A percentile compares a stretch with the other conserved stretches of the same genome.
Conservation (phyloP, 1,284 basidiomycete species). For the Inonotus obliquus region DNA sequence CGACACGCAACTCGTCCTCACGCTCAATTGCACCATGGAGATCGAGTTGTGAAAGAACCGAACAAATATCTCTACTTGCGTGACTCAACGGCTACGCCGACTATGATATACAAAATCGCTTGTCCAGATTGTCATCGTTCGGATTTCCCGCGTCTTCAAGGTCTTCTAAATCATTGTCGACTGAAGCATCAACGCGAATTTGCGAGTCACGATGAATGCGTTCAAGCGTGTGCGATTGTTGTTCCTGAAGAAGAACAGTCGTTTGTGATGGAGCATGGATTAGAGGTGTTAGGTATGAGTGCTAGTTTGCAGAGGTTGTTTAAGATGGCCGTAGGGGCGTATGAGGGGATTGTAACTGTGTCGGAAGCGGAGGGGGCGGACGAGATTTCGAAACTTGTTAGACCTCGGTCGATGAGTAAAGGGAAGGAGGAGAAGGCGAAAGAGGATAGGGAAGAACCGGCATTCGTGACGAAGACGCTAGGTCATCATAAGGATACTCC, state of each 20-base stretch:
- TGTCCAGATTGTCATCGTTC: constrained; percentile 60
- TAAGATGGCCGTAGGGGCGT: constrained; percentile 59
- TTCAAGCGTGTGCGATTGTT: constrained; percentile 55
- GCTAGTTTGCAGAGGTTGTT: constrained; percentile 62
- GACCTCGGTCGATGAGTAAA: not conserved
- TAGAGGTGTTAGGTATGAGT: constrained; percentile 53
- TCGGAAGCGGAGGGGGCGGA: constrained; percentile 9
- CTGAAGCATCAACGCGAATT: constrained; percentile 62
- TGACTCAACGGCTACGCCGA: constrained; percentile 30
- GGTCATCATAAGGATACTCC: constrained; percentile 68
- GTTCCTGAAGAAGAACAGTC: constrained; percentile 37
- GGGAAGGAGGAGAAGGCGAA: not conserved
- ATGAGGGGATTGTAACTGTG: constrained; percentile 17
- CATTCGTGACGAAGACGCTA: constrained; percentile 53
- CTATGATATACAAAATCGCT: constrained; percentile 42
- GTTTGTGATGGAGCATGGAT: constrained; percentile 45
- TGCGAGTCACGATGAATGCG: constrained; percentile 72
- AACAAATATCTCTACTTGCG: constrained; percentile 37
- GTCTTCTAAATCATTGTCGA: constrained; percentile 70
- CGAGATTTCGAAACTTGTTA: not conserved
- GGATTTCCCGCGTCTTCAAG: constrained; percentile 69
- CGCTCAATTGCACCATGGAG: constrained; percentile 25
- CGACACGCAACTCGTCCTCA: constrained; percentile 29
- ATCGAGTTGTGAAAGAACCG: constrained; percentile 28
- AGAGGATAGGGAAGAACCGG: constrained; percentile 24